These are phyloP conservation scores for Euryodendron excelsum DNA, from an alignment of 148 eudicot genomes.

Conservation along the genomic window DNA sequence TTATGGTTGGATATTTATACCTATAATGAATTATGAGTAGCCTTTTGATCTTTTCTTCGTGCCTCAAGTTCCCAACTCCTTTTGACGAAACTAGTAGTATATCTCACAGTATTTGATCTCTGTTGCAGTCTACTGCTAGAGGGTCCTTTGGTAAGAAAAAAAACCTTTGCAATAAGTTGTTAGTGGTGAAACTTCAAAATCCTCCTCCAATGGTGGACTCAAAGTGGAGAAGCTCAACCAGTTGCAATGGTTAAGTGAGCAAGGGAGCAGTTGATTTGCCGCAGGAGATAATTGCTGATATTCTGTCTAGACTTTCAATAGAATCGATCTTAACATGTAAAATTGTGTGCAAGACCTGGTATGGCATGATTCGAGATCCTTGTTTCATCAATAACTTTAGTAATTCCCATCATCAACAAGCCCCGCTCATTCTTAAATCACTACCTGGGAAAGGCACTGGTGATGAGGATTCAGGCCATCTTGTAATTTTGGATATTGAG, in stretches of 20 bases:
- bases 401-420: background rate
- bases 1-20: no score
- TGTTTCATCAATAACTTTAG: background rate
- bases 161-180: background rate
- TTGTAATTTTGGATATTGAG: background rate
- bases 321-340: background rate
- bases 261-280: constrained; percentile 4
- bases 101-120: background rate
- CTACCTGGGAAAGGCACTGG: background rate
- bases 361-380: background rate
- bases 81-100: background rate
- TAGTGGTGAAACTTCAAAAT: background rate
- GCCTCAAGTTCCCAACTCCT: background rate
- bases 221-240: background rate
- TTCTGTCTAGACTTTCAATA: background rate
- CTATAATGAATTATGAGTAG: no score
- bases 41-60: background rate
- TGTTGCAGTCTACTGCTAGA: background rate
- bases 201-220: background rate
- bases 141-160: background rate
- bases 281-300: background rate
- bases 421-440: constrained; percentile 8
- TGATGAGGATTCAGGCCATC: background rate
- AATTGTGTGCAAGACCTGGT: constrained; percentile 12
- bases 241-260: background rate